Base-by-base conservation (phyloP, 1,284 basidiomycete genomes). In the Microbotryomycetes sp. region DNA sequence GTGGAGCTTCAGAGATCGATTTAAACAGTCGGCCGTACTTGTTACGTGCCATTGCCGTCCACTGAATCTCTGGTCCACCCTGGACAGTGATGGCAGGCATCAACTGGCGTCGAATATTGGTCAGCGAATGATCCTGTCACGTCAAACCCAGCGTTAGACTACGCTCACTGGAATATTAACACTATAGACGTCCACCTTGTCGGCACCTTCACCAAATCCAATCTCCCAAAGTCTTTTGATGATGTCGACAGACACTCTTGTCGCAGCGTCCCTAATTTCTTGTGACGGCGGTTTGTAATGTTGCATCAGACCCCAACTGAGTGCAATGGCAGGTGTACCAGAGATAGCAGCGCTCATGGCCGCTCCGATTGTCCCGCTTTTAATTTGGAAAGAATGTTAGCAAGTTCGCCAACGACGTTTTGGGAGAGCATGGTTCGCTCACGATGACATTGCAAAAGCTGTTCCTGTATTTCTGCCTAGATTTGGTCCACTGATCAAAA, bases 291-390 rank as follows among this genome's bases (percentile, higher is more conserved):
- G 85, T 14, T 86, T 86, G 4, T 88, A 88, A 65, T 84, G 81
- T 47, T 81, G 74, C 60, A 93, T 84, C 23, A 83, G 88, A 31
- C 89, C 92, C 74, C 92, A 96, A 0, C 88, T 92, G 30, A 96
- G 73, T 0, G 88, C 85, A 68, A 90, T 87, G 29, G 88, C 80
- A 54, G 87, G 81, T 49, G 80, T 78, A 66, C 81, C 79, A 28
- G 87, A 86, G 51, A 93, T 77, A 1, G 89, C 84, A 1, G 86
- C 84, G 16, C 88, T 87, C 70, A 94, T 79, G 2, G 92, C 88
- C 2, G 90, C 91, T 46, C 92, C 92, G 64, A 96, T 81, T 1
- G 92, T 96, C 0, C 92, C 92, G 23, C 66, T n/a, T n/a, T n/a
- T n/a, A n/a, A n/a, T n/a, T n/a, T n/a, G n/a, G n/a, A n/a, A n/a